A percentile compares a stretch with the other conserved stretches of the same genome.
phyloP scores from a whole-genome alignment of 345 rosid genomes.

The Anacardium occidentale region DNA sequence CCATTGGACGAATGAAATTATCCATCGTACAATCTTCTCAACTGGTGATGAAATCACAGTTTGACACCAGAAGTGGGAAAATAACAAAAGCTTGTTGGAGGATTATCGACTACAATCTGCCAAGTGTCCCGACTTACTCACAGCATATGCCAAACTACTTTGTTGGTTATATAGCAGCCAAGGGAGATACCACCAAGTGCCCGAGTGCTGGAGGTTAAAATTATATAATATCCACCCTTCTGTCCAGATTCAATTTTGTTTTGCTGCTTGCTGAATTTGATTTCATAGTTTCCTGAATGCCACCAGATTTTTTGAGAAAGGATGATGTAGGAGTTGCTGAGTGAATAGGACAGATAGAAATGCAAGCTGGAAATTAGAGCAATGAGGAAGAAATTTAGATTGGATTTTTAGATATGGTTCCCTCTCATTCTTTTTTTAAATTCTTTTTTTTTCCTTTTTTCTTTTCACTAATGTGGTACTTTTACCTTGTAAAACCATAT shows the following conservation, averaged over 20 bases:
- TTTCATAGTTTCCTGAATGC: background rate
- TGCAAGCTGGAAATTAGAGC: background rate
- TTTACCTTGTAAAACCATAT: background rate
- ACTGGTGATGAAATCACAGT: conserved; percentile 31
- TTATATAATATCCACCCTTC: background rate
- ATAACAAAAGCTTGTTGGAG: conserved; percentile 45
- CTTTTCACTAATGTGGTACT: no score
- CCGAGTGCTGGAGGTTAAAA: conserved; percentile 20
- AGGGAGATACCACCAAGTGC: conserved; percentile 28
- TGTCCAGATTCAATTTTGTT: conserved; percentile 1
- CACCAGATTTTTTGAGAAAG: background rate
- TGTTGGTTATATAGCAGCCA: conserved; percentile 34
- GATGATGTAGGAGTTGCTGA: background rate
- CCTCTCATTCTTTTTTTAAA: no score
- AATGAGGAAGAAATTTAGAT: background rate
- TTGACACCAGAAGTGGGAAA: conserved; percentile 30
- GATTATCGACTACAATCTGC: conserved; percentile 37
- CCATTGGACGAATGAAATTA: conserved; percentile 35
- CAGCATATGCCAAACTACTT: conserved; percentile 42
- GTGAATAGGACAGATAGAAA: conserved; percentile 2
- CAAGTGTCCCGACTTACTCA: conserved; percentile 36
- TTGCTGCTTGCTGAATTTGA: background rate
- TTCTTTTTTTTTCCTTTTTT: no score
- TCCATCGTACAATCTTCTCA: conserved; percentile 44
- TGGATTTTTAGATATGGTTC: background rate